Base-by-base conservation (phyloP, 2,329 filamentous ascomycete genomes). In the Endoconidiophora laricicola region DNA sequence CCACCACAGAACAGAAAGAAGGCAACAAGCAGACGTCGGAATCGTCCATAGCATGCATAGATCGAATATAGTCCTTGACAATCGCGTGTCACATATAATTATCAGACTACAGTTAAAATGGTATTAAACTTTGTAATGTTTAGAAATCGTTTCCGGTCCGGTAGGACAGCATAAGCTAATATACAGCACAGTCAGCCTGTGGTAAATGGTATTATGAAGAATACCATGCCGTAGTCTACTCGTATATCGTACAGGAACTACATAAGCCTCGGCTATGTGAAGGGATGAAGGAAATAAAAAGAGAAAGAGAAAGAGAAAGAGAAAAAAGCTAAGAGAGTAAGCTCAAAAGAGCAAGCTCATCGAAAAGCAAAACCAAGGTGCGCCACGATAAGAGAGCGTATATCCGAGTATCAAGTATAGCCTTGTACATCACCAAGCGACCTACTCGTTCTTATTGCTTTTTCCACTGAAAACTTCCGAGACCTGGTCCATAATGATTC, bases 401-500 rank as follows among this genome's bases (percentile, higher is more conserved):
- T 33, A 33, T 33, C 29, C 29, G 29, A 33, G 26, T 29, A 29
- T 10, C 26, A 10, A 29, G 5, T 29, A 29, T 29, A 6, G 26
- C 26, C 23, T 5, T 48, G 38, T 18, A 3, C 6, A 33, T 23
- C n/a, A 29, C 9, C 22, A 38, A 12, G 9, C 20, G 9, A 22
- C 24, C 33, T 46, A 39, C 14, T 50, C 29, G 48, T 38, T 20
- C 37, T 46, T 47, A 20, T 52, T 44, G 38, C 18, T 22, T 38
- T 49, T 49, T 45, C 64, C 65, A 38, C 59, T 63, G 56, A 62
- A 74, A 10, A 75, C 75, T 55, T 79, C 74, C n/a, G 62, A 61
- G 49, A 78, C 64, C 60, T 78, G 74, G 6, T 75, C 71, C 54
- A 69, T 62, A 49, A 78, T 78, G 52, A 79, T 64, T 36, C 70